Conservation (phyloP, 768 basidiomycete genomes). For the Hygrophorus pudorinus region DNA sequence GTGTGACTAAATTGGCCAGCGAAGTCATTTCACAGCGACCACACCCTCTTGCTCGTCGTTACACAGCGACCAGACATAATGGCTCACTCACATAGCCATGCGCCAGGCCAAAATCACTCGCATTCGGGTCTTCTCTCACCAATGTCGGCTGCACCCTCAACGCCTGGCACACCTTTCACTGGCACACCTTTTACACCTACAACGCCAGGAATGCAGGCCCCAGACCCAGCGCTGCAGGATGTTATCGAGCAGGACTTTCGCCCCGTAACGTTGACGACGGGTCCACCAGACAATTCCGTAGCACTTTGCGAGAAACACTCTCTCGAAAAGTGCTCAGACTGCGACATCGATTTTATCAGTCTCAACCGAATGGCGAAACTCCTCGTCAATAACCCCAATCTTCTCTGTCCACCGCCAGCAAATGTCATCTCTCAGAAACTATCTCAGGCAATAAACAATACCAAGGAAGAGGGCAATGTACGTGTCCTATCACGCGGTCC, state of each 20-base stretch:
- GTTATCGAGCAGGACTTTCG: constrained; percentile 66
- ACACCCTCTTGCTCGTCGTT: constrained; percentile 6
- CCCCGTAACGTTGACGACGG: constrained; percentile 46
- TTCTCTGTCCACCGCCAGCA: constrained; percentile 75
- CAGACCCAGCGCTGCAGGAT: constrained; percentile 67
- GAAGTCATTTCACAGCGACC: not conserved
- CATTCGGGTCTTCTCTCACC: constrained; percentile 40
- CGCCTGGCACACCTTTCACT: constrained; percentile 3
- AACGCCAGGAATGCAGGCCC: constrained; percentile 23
- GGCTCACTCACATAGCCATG: constrained; percentile 60
- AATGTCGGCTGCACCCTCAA: constrained; percentile 30
- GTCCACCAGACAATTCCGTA: constrained; percentile 38
- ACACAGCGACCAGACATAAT: constrained; percentile 23
- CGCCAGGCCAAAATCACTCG: constrained; percentile 41
- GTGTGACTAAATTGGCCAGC: not conserved
- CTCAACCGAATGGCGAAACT: constrained; percentile 72
- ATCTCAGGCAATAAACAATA: constrained; percentile 59
- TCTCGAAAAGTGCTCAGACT: constrained; percentile 64
- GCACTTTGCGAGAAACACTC: constrained; percentile 61
- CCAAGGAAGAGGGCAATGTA: constrained; percentile 95
- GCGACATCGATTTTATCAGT: constrained; percentile 60
- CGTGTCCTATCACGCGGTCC: no score
- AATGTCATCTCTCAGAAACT: constrained; percentile 69
- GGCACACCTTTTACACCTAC: no score
- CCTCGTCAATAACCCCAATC: constrained; percentile 56